Evolutionary conservation across 1,284 basidiomycete genomes (phyloP), one percentile per base, ranked within the genome.

Genomic region (Ustilago cynodontis): DNA sequence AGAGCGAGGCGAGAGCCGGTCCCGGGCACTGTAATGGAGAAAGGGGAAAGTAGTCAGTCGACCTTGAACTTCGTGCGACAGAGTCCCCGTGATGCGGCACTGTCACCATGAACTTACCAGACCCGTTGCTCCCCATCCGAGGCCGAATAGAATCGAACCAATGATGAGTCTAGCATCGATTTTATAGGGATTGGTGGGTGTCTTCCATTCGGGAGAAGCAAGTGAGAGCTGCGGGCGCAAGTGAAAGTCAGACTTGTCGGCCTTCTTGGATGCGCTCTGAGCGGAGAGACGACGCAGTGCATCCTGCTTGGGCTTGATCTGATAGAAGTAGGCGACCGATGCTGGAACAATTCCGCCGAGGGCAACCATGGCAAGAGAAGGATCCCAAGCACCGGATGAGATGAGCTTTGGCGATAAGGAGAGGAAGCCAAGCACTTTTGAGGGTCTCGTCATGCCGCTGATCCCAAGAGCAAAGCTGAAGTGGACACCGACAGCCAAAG

Each of bases 321-420:
- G 39, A 9, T 53, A 29, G 16, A 81, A 76, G 67, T 74, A 88
- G 37, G 86, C 85, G 14, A 87, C 20, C 2, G 84, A 84, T 62
- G 88, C 88, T 6, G 88, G 87, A 1, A 88, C 18, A 18, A 89
- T 86, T 5, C 87, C 88, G 16, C 85, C 86, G 16, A 88, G 59
- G 6, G 88, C 85, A 54, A 89, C 86, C 78, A 88, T 82, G 6
- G 83, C 85, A 7, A 89, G 85, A 0, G 86, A 87, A 6, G 88
- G 88, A 68, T 89, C 88, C 81, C 86, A 88, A 0, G 59, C 54
- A 20, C 79, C 78, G 13, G 57, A 55, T 3, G 49, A 58, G 49
- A 73, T 41, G 31, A 67, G 61, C 2, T 13, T 16, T 18, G 65
- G 66, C 16, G 68, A 60, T 37, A 67, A 35, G 11, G 62, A 59